Conservation (phyloP, 208 protist genomes). For the Acanthamoeba castellanii region DNA sequence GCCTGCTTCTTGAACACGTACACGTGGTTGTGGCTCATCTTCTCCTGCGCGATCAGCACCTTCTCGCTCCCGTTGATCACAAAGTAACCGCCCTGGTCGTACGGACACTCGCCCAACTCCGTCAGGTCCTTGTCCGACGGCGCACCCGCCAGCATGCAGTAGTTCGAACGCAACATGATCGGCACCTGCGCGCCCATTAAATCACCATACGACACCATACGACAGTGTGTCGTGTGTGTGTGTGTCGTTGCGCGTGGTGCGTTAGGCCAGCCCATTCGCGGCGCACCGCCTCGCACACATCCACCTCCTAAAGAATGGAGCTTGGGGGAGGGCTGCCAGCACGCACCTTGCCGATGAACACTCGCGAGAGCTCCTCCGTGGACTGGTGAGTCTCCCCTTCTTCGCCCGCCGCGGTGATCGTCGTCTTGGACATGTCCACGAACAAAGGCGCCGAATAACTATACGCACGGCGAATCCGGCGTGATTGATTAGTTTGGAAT, state of each 20-base stretch:
- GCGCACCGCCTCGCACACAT: neutral
- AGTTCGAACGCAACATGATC: constrained; percentile 96
- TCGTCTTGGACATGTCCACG: constrained; percentile 83
- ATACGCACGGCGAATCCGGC: neutral
- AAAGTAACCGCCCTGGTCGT: constrained; percentile 98
- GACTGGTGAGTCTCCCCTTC: neutral
- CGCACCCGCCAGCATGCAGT: constrained; percentile 91
- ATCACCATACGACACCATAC: too few relatives aligned
- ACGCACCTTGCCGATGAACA: constrained; percentile 48
- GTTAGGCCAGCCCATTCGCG: too few relatives aligned
- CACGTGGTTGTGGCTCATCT: constrained; percentile 95
- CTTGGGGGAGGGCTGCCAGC: too few relatives aligned
- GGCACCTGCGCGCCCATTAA: constrained; percentile 94
- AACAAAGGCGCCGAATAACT: constrained; percentile 84
- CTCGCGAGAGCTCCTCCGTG: neutral
- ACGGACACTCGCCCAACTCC: constrained; percentile 94
- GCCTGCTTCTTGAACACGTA: constrained; percentile 96
- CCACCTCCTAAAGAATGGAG: neutral
- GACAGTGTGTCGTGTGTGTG: too few relatives aligned
- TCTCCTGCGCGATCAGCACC: constrained; percentile 91
- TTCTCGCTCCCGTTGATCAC: constrained; percentile 98
- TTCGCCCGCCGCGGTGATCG: neutral
- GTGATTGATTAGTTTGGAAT: too few relatives aligned
- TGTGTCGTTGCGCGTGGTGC: too few relatives aligned
- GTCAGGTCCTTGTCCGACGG: constrained; percentile 88